Evolutionary conservation across 2,329 filamentous ascomycete genomes (phyloP), one percentile per base, ranked within the genome.

Genomic region (Dactylellina sp.): DNA sequence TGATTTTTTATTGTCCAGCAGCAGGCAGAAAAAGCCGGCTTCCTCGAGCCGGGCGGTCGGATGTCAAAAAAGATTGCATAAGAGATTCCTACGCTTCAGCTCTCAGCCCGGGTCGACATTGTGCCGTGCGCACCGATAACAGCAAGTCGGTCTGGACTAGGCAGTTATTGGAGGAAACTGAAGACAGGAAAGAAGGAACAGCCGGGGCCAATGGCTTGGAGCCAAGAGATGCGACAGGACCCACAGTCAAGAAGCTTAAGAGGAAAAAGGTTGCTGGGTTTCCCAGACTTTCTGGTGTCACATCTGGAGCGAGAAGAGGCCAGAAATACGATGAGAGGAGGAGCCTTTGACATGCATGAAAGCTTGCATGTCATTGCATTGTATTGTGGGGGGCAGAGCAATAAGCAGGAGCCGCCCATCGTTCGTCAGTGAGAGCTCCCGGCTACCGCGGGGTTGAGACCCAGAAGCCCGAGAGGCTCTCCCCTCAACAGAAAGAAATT

Each of bases 121-220:
- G 68, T 72, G 68, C 68, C 68, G 68, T 61, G 68, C 59, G 60
- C 68, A 72, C 68, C 68, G 68, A 72, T 72, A 72, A 47, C 61
- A 50, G 37, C 25, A 47, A 56, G 42, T 53, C 52, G 49, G 49
- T 63, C 52, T 62, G 42, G 52, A 53, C 66, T 72, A 64, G 60
- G 59, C 59, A 72, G 59, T 64, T 72, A 22, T 50, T 64, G 22
- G 68, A 72, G 68, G 59, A 35, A 52, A 53, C 16, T 25, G 50
- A 42, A 12, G 59, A 63, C 32, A 59, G 20, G 46, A 63, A 52
- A 63, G 61, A 56, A 65, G 42, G 61, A 47, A 55, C 53, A 55
- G 46, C 49, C 47, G 53, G 35, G 28, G 32, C 68, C 68, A 72
- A 72, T 72, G 46, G 50, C 16, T 35, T 16, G 24, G 22, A 53